Conservation (phyloP, 2,329 filamentous ascomycete species). For the Didymellaceae sp. region DNA sequence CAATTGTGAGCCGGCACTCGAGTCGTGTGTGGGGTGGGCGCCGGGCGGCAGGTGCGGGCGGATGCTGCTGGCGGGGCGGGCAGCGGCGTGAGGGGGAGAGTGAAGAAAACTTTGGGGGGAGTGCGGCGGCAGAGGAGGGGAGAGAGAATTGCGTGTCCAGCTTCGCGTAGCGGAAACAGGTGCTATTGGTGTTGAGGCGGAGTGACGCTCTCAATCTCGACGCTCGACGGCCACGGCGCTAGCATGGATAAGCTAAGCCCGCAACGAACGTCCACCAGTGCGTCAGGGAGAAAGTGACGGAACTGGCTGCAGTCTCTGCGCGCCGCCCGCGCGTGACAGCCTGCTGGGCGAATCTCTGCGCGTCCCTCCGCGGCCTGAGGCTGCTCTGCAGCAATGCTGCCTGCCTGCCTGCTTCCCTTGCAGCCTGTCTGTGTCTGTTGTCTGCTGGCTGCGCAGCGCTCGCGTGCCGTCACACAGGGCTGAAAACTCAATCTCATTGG, state of each 20-base stretch:
- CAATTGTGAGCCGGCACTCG: conserved; percentile 39
- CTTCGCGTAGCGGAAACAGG: conserved; percentile 27
- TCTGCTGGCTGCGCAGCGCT: conserved; percentile 15
- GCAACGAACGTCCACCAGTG: too few relatives aligned
- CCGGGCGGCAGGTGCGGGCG: conserved; percentile 18
- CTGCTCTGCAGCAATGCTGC: neutral
- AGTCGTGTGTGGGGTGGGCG: conserved; percentile 37
- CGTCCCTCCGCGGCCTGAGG: conserved; percentile 1
- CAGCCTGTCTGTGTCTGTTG: conserved; percentile 4
- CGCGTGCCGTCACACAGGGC: conserved; percentile 30
- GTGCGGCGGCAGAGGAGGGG: conserved; percentile 3
- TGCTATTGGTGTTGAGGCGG: conserved; percentile 27
- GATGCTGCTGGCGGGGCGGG: conserved; percentile 5
- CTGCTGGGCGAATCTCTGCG: conserved; percentile 8
- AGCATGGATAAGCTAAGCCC: conserved; percentile 13
- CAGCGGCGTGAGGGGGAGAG: conserved; percentile 5
- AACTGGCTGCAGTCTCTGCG: conserved; percentile 25
- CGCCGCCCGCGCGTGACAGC: conserved; percentile 5
- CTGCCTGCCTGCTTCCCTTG: neutral
- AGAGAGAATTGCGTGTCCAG: conserved; percentile 28
- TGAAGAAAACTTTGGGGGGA: conserved; percentile 1
- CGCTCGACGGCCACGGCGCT: conserved; percentile 7
- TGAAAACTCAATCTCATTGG: conserved; percentile 5
- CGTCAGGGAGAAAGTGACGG: conserved; percentile 20
- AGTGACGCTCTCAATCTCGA: conserved; percentile 13